These are phyloP conservation scores for Massariosphaeria phaeospora DNA, from an alignment of 495 filamentous ascomycete species.

Conservation along the genomic window DNA sequence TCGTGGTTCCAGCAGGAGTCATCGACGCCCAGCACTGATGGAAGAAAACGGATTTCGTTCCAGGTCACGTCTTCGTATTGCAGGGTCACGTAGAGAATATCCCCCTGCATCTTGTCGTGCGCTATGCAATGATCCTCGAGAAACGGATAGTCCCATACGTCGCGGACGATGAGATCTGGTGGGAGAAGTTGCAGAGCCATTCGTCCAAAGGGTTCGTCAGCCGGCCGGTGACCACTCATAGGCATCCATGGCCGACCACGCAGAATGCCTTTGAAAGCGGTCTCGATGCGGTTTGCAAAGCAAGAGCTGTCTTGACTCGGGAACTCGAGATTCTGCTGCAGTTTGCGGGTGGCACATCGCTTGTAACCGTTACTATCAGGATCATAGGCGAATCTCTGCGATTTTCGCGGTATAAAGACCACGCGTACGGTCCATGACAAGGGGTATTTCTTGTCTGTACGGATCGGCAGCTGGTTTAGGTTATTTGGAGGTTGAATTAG, in stretches of 20 bases:
- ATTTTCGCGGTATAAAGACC: constrained; percentile 33
- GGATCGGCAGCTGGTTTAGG: constrained; percentile 28
- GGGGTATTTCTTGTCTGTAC: constrained; percentile 32
- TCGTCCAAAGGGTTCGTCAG: constrained; percentile 27
- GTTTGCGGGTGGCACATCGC: constrained; percentile 33
- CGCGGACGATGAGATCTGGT: constrained; percentile 20
- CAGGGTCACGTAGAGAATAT: constrained; percentile 34
- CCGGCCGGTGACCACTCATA: constrained; percentile 25
- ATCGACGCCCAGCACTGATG: constrained; percentile 24
- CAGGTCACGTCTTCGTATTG: constrained; percentile 33
- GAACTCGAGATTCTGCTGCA: constrained; percentile 32
- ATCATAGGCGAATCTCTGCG: constrained; percentile 30
- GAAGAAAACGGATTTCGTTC: constrained; percentile 33
- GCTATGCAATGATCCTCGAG: constrained; percentile 37
- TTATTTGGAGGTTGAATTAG: constrained; percentile 20
- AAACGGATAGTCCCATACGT: constrained; percentile 36
- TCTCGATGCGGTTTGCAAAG: constrained; percentile 32
- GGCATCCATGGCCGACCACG: constrained; percentile 36
- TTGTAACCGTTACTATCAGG: constrained; percentile 31
- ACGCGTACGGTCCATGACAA: constrained; percentile 31
- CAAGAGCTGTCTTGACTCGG: constrained; percentile 28
- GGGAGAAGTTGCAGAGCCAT: constrained; percentile 29
- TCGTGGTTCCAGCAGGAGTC: constrained; percentile 35
- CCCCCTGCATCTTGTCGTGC: constrained; percentile 36
- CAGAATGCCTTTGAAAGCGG: constrained; percentile 29